Evolutionary conservation across 805 yeast genomes (phyloP).

Genomic region (Metahyphopichia silvanorum): DNA sequence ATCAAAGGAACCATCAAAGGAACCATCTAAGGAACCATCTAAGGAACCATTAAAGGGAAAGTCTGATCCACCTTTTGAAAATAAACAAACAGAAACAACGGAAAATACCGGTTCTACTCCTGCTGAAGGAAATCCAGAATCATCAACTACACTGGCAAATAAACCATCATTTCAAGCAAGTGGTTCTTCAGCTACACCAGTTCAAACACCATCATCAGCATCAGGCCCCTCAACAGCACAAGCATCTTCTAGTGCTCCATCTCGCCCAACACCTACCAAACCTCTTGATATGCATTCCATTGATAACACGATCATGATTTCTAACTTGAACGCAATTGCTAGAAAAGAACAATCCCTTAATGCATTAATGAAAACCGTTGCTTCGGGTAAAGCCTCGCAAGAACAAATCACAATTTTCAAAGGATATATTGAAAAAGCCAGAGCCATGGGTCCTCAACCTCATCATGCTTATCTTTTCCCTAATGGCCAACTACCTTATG

Average conservation of each 20-base stretch:
- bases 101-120: too few relatives aligned
- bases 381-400: slow-evolving; percentile 72
- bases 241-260: background rate
- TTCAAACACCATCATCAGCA: background rate
- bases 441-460: slow-evolving; percentile 63
- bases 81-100: too few relatives aligned
- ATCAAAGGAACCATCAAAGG: too few relatives aligned
- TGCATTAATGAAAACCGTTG: slow-evolving; percentile 78
- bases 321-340: slow-evolving; percentile 81
- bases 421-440: slow-evolving; percentile 73
- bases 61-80: too few relatives aligned
- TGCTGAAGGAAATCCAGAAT: too few relatives aligned
- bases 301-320: slow-evolving; percentile 78
- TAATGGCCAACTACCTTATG: slow-evolving; percentile 8
- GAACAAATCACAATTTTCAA: slow-evolving; percentile 78
- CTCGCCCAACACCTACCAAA: background rate
- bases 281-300: slow-evolving; percentile 43
- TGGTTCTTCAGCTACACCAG: slow-evolving; percentile 7
- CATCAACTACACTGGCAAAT: too few relatives aligned
- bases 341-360: slow-evolving; percentile 65
- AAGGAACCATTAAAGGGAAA: too few relatives aligned
- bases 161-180: too few relatives aligned
- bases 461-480: slow-evolving; percentile 33
- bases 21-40: too few relatives aligned
- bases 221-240: background rate